Conservation (phyloP, 225 moss, liverwort and hornwort species). For the Marchantia paleacea region DNA sequence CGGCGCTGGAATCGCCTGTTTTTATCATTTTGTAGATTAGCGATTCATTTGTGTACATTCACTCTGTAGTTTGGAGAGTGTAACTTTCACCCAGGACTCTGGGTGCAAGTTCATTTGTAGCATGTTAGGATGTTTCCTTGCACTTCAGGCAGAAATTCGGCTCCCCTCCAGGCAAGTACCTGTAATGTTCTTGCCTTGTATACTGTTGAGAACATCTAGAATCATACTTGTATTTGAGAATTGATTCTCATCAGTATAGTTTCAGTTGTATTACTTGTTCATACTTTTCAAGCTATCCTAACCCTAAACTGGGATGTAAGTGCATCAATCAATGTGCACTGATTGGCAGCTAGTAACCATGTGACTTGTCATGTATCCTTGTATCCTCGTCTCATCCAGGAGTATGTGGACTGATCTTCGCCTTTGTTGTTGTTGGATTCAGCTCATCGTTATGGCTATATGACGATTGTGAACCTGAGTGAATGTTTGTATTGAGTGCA, state of each 20-base stretch:
- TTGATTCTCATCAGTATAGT: constrained; percentile 20
- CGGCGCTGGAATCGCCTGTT: constrained; percentile 7
- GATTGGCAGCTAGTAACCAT: constrained; percentile 1
- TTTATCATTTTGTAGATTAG: constrained; percentile 23
- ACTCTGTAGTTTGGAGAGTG: constrained; percentile 14
- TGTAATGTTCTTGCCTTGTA: constrained; percentile 21
- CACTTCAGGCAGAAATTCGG: constrained; percentile 14
- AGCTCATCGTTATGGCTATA: too few species aligned
- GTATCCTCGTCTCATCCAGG: not conserved
- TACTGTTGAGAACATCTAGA: constrained; percentile 23
- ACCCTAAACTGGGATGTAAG: constrained; percentile 3
- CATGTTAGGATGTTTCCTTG: constrained; percentile 19
- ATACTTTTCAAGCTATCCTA: constrained; percentile 6
- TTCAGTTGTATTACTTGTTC: constrained; percentile 18
- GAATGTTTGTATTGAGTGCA: too few species aligned
- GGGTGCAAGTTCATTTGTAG: constrained; percentile 18
- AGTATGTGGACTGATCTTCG: too few species aligned
- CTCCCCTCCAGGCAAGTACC: constrained; percentile 5
- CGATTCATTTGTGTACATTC: constrained; percentile 23
- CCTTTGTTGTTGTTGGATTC: too few species aligned
- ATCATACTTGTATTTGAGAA: constrained; percentile 10
- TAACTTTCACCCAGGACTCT: not conserved
- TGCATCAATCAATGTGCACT: not conserved
- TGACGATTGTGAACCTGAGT: too few species aligned
- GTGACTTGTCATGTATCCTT: not conserved